Conservation (phyloP, 306 rosid species). For the Argentina anserina region DNA sequence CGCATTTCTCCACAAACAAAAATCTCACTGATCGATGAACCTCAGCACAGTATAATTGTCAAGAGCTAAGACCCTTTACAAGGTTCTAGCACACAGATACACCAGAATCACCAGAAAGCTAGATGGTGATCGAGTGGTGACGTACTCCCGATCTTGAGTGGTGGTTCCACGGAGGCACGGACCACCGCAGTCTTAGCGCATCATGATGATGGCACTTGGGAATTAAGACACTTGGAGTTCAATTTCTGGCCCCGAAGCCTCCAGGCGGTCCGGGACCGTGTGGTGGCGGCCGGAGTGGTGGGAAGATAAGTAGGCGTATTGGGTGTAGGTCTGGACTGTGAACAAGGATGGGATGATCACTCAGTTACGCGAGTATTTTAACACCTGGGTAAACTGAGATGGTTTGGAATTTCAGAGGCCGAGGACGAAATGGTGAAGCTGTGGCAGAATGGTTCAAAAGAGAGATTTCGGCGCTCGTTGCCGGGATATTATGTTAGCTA, state of each 20-base stretch:
- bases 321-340: constrained; percentile 35
- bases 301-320: constrained; percentile 17
- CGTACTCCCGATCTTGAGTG: constrained; percentile 21
- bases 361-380: constrained; percentile 23
- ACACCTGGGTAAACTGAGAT: constrained; percentile 32
- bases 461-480: constrained; percentile 17
- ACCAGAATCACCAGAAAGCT: constrained; percentile 6
- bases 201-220: constrained; percentile 29
- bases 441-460: constrained; percentile 27
- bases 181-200: constrained; percentile 28
- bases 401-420: background rate
- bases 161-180: constrained; percentile 43
- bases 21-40: too few species aligned
- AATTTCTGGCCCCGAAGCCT: constrained; percentile 28
- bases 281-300: constrained; percentile 29
- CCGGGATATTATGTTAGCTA: constrained; percentile 26
- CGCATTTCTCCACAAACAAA: too few species aligned
- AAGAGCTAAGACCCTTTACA: constrained; percentile 29
- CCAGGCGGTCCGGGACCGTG: constrained; percentile 16
- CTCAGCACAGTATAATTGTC: background rate
- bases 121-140: too few species aligned
- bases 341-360: constrained; percentile 23
- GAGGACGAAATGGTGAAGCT: constrained; percentile 11
- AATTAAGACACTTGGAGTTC: constrained; percentile 18
- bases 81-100: constrained; percentile 19